These are phyloP conservation scores for Fusarium denticulatum DNA, from an alignment of 2,329 filamentous ascomycete species.

Conservation along the genomic window DNA sequence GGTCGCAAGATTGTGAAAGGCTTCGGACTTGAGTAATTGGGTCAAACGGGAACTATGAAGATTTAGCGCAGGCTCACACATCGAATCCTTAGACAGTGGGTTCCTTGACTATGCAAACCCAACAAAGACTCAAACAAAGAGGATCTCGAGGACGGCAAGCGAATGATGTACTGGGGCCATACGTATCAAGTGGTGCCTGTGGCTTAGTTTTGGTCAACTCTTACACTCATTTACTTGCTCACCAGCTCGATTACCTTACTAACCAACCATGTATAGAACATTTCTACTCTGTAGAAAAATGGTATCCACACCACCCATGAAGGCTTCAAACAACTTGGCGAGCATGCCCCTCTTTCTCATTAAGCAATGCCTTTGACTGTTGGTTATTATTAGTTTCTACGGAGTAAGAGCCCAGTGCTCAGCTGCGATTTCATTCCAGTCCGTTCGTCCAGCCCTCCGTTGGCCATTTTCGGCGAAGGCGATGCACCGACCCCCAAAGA, in stretches of 20 bases:
- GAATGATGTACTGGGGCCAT: slow-evolving; percentile 17
- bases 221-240: neutral
- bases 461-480: slow-evolving; percentile 39
- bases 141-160: slow-evolving; percentile 7
- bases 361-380: neutral
- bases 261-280: slow-evolving; percentile 9
- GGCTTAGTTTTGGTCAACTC: slow-evolving; percentile 20
- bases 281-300: slow-evolving; percentile 39
- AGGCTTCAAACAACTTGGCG: slow-evolving; percentile 14
- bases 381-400: slow-evolving; percentile 1
- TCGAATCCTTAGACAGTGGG: neutral
- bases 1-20: neutral
- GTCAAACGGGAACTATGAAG: neutral
- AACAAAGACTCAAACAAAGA: slow-evolving; percentile 10
- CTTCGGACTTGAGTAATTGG: slow-evolving; percentile 1
- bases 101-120: neutral
- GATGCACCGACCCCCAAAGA: slow-evolving; percentile 33
- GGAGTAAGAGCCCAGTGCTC: neutral
- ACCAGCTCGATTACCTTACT: neutral
- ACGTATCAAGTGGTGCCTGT: slow-evolving; percentile 14
- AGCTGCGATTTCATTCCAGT: slow-evolving; percentile 32
- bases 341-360: slow-evolving; percentile 9
- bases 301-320: slow-evolving; percentile 22
- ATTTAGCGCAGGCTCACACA: neutral
- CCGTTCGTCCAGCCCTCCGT: slow-evolving; percentile 31